phyloP scores from a whole-genome alignment of 352 stramenopile species.

The Saprolegnia parasitica region DNA sequence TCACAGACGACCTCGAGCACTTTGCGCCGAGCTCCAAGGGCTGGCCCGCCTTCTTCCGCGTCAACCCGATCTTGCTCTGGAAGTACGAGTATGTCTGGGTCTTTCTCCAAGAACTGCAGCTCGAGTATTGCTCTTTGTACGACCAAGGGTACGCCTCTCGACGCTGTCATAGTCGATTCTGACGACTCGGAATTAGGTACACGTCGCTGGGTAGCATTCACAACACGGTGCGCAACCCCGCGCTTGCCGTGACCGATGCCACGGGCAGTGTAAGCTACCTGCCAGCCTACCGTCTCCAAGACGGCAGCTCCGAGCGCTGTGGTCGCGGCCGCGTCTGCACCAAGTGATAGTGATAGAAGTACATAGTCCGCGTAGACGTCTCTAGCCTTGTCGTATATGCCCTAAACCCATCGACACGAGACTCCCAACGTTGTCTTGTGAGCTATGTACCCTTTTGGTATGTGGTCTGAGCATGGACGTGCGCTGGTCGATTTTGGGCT shows the following conservation, averaged over 20 bases:
- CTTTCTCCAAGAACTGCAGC: constrained; percentile 83
- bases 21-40: constrained; percentile 80
- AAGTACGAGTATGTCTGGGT: constrained; percentile 93
- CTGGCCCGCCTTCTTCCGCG: constrained; percentile 94
- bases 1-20: constrained; percentile 83
- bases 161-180: constrained; percentile 3
- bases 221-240: constrained; percentile 93
- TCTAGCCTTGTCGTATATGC: no score
- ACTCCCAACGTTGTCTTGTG: no score
- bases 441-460: no score
- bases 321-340: constrained; percentile 59
- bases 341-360: constrained; percentile 31
- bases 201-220: constrained; percentile 93
- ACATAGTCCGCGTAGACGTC: no score
- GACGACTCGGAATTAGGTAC: constrained; percentile 35
- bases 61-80: constrained; percentile 98
- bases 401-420: no score
- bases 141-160: constrained; percentile 65
- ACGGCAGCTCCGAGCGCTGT: constrained; percentile 64
- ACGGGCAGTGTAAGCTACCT: constrained; percentile 59
- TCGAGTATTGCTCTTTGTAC: constrained; percentile 89
- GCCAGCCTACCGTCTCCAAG: constrained; percentile 60
- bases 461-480: no score
- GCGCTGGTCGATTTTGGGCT: no score
- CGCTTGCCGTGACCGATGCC: constrained; percentile 60